Evolutionary conservation across 2,329 filamentous ascomycete genomes (phyloP).

Genomic region (Aureobasidium sp.): DNA sequence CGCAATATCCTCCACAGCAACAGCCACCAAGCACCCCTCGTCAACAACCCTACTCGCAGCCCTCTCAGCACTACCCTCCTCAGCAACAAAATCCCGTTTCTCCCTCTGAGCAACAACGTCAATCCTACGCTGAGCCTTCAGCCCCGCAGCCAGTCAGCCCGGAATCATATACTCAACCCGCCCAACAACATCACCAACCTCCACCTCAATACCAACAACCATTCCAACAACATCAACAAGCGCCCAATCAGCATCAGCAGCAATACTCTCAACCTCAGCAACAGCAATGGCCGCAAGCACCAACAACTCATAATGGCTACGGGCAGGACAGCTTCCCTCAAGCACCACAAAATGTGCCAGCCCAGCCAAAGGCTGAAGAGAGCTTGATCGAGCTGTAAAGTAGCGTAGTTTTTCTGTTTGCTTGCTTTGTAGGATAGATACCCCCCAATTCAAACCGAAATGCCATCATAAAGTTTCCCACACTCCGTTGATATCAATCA

Average conservation of each 20-base stretch:
- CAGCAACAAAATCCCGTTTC: slow-evolving; percentile 29
- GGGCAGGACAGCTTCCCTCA: slow-evolving; percentile 30
- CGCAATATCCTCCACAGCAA: slow-evolving; percentile 25
- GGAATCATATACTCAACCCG: slow-evolving; percentile 21
- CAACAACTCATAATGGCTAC: slow-evolving; percentile 27
- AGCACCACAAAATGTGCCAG: slow-evolving; percentile 28
- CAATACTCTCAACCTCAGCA: slow-evolving; percentile 22
- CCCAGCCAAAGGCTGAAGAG: slow-evolving; percentile 27
- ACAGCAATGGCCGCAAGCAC: slow-evolving; percentile 30
- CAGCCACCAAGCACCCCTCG: slow-evolving; percentile 20
- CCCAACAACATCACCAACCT: slow-evolving; percentile 31
- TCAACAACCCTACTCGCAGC: slow-evolving; percentile 20
- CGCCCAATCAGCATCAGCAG: slow-evolving; percentile 22
- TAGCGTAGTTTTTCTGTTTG: neutral
- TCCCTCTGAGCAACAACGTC: slow-evolving; percentile 30
- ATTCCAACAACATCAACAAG: slow-evolving; percentile 22
- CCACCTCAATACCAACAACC: slow-evolving; percentile 22
- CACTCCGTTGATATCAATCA: no score
- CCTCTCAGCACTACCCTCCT: slow-evolving; percentile 20
- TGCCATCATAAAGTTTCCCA: no score
- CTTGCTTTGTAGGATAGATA: slow-evolving; percentile 5
- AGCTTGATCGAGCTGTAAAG: slow-evolving; percentile 30
- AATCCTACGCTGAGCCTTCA: slow-evolving; percentile 24
- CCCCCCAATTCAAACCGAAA: no score
- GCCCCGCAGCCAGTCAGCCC: slow-evolving; percentile 7